A percentile compares a stretch with the other conserved stretches of the same genome.
Conservation (phyloP, 129 eudicot genomes). For the Lonicera japonica region DNA sequence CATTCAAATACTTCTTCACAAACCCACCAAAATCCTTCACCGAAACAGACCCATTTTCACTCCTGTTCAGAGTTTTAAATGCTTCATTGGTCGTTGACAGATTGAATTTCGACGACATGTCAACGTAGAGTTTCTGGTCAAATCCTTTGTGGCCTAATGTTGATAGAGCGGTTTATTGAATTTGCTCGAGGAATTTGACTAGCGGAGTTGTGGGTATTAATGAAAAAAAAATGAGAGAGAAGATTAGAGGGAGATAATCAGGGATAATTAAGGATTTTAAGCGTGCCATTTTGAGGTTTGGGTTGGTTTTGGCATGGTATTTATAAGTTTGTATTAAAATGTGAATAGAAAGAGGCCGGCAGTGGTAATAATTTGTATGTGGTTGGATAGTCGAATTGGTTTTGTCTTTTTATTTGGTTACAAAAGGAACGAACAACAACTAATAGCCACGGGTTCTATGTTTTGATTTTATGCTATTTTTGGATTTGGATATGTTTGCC, state of each 20-base stretch:
- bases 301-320: background rate
- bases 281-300: background rate
- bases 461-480: too few relatives aligned
- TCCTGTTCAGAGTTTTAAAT: conserved; percentile 37
- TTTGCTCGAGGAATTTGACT: conserved; percentile 44
- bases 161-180: conserved; percentile 61
- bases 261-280: background rate
- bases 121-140: conserved; percentile 75
- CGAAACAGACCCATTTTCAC: conserved; percentile 44
- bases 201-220: conserved; percentile 65
- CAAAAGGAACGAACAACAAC: too few relatives aligned
- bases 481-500: too few relatives aligned
- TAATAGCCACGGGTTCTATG: too few relatives aligned
- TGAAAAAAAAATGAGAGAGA: conserved; percentile 49
- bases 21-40: conserved; percentile 36
- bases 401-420: too few relatives aligned
- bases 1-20: conserved; percentile 35
- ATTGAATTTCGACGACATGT: conserved; percentile 54
- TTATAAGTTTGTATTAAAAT: too few relatives aligned
- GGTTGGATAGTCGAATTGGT: background rate
- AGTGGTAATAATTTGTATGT: background rate
- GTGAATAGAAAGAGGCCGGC: background rate
- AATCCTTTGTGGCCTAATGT: conserved; percentile 55
- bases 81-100: conserved; percentile 41
- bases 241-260: background rate